phyloP scores from a whole-genome alignment of 441 rosid genomes.

The Gossypium gossypioides region DNA sequence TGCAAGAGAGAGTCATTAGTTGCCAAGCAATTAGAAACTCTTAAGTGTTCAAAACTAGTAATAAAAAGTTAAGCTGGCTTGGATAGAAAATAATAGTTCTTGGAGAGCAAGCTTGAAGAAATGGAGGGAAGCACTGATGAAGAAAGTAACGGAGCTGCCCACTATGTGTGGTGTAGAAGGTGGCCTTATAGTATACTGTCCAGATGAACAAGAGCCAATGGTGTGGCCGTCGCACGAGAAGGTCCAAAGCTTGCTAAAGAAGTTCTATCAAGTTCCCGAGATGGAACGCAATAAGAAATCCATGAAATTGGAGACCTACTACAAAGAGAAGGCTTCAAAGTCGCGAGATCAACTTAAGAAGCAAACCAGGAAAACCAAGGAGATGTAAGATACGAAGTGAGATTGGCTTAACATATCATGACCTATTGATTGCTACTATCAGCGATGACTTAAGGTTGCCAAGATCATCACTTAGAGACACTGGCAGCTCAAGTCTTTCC shows the following conservation, averaged over 20 bases:
- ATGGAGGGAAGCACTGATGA: conserved; percentile 18
- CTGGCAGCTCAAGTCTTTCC: neutral
- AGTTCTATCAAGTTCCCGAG: neutral
- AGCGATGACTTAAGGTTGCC: neutral
- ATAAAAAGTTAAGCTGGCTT: conserved; percentile 11
- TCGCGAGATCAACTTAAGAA: neutral
- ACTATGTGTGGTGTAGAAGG: conserved; percentile 31
- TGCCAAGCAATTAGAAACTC: conserved; percentile 3
- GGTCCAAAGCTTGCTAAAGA: conserved; percentile 13
- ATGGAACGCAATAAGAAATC: neutral
- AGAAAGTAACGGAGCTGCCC: conserved; percentile 27
- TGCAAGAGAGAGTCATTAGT: neutral
- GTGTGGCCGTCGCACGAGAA: conserved; percentile 23
- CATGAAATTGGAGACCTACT: neutral
- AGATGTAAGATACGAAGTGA: neutral
- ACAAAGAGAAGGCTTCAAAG: neutral
- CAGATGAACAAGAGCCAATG: conserved; percentile 26
- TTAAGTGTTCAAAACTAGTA: no score
- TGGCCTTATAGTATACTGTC: conserved; percentile 28
- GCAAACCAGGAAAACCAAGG: neutral
- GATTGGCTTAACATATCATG: neutral
- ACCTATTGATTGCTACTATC: neutral
- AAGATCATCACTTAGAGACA: neutral
- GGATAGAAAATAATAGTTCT: conserved; percentile 17
- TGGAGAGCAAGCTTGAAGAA: conserved; percentile 26